Evolutionary conservation across 331 rosid species (phyloP), one percentile per base, ranked within the genome.

Genomic region (Quercus lobata): DNA sequence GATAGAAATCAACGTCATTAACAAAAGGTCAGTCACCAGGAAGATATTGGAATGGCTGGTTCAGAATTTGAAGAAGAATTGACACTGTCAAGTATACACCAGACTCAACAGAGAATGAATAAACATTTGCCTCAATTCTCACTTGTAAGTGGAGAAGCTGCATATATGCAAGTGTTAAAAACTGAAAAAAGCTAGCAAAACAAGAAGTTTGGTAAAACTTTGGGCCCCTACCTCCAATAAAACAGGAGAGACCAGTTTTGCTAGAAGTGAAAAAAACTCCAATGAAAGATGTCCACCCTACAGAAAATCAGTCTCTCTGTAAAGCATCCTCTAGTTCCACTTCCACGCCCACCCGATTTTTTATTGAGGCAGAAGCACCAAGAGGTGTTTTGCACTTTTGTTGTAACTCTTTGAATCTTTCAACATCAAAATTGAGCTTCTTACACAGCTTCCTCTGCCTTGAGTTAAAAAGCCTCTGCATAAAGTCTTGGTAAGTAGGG

Each of bases 401-500:
- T 79, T 90, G 91, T 16, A 96, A 72, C 87, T 90, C 97, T 73
- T 63, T 85, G 84, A 78, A 92, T 73, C 90, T 88, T 15, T 79
- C 83, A 61, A 84, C 77, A 83, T 96, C 94, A 80, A 96, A 96
- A 69, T 80, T 57, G 9, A 66, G 76, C 85, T 83, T 87, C 91
- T 85, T 88, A 65, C 92, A 62, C 66, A 96, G 89, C 85, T 90
- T 93, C 91, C 90, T 93, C 84, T 88, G 98, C 84, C 96, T 88
- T 55, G 92, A 84, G 57, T 88, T 69, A 71, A 93, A 92, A 21
- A 96, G 99, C 78, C 97, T 93, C 91, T 93, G 89, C 92, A 88
- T 84, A 57, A 96, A 79, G 78, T 93, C 99, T 73, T 85, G 97
- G 88, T 96, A 96, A 22, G 97, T 88, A 30, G 97, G 99, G 88